A percentile compares a stretch with the other conserved stretches of the same genome.
Evolutionary conservation across 495 filamentous ascomycete species (phyloP).

Genomic region (Aspergillus wentii): DNA sequence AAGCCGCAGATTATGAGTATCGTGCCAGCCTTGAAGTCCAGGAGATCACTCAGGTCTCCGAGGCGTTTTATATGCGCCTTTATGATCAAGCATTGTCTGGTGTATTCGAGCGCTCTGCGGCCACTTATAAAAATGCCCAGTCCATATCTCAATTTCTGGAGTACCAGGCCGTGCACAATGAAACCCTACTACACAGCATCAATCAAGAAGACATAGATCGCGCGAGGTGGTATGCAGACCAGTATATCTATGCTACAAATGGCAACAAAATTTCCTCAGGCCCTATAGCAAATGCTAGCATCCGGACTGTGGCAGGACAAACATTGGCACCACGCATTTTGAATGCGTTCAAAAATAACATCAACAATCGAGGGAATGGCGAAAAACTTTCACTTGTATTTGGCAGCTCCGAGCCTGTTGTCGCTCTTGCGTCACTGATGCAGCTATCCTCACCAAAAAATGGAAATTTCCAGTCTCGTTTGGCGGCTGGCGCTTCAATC

Average conservation of each 20-base stretch:
- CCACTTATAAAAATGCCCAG: slow-evolving; percentile 53
- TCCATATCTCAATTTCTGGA: slow-evolving; percentile 70
- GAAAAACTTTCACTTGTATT: slow-evolving; percentile 61
- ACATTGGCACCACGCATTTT: slow-evolving; percentile 59
- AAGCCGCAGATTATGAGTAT: slow-evolving; percentile 32
- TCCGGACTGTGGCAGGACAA: slow-evolving; percentile 61
- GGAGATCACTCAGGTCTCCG: slow-evolving; percentile 28
- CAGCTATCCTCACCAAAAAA: slow-evolving; percentile 46
- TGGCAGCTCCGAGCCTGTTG: slow-evolving; percentile 65
- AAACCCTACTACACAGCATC: slow-evolving; percentile 52
- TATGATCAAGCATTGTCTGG: slow-evolving; percentile 29
- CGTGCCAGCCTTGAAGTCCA: slow-evolving; percentile 30
- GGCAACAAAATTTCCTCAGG: slow-evolving; percentile 49
- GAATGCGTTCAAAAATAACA: slow-evolving; percentile 49
- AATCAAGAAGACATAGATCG: slow-evolving; percentile 45
- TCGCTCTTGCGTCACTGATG: slow-evolving; percentile 70
- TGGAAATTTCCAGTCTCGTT: slow-evolving; percentile 63
- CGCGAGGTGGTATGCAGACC: slow-evolving; percentile 60
- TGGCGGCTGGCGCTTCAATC: slow-evolving; percentile 64
- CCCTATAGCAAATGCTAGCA: slow-evolving; percentile 39
- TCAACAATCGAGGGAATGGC: slow-evolving; percentile 29
- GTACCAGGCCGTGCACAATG: slow-evolving; percentile 68
- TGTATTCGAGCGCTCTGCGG: slow-evolving; percentile 27
- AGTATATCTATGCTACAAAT: slow-evolving; percentile 59
- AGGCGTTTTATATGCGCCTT: slow-evolving; percentile 48